These are phyloP conservation scores for Arthrobotrys entomopaga DNA, from an alignment of 2,329 filamentous ascomycete genomes.

Conservation along the genomic window DNA sequence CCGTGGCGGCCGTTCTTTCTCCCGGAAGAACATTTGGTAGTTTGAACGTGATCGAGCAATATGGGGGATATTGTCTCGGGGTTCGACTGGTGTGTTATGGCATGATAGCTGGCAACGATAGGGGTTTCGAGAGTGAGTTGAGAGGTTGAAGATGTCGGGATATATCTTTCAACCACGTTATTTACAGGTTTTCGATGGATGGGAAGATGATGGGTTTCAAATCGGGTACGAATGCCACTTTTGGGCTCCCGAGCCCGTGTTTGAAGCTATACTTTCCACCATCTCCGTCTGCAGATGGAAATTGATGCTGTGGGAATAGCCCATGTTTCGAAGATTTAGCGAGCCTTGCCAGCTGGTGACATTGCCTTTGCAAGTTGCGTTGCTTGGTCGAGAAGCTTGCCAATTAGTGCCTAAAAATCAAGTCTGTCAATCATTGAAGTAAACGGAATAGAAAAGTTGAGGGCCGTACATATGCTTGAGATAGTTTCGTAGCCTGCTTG, in stretches of 20 bases:
- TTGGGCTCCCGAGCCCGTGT: slow-evolving; percentile 4
- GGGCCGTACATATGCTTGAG: too few species aligned
- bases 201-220: background rate
- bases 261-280: background rate
- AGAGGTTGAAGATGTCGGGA: background rate
- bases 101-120: background rate
- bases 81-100: background rate
- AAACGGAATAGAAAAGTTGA: too few species aligned
- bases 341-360: background rate
- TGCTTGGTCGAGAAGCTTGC: too few species aligned
- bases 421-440: too few species aligned
- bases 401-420: too few species aligned
- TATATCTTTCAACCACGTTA: background rate
- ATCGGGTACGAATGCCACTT: slow-evolving; percentile 12
- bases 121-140: background rate
- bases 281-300: slow-evolving; percentile 4
- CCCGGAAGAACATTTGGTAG: slow-evolving; percentile 10
- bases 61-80: background rate
- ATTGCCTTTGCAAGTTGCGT: background rate
- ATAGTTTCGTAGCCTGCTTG: too few species aligned
- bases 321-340: background rate
- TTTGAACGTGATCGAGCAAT: slow-evolving; percentile 10
- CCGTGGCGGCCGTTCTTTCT: slow-evolving; percentile 8
- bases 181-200: background rate
- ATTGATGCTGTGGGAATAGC: background rate